Conservation (phyloP, 306 rosid species). For the Inga leiocalycina region DNA sequence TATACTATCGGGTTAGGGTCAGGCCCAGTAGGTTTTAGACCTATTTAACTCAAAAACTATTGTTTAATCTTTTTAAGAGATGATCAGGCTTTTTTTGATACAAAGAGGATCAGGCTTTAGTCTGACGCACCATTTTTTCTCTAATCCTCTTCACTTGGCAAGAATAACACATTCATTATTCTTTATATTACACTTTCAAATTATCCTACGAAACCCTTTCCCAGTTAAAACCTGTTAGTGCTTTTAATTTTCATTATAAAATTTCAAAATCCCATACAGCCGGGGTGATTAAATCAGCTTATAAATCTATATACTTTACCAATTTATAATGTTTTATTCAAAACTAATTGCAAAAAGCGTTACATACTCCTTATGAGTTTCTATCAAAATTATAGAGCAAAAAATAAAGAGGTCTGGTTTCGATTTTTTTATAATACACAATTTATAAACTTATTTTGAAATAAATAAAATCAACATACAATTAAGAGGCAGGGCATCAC, state of each 20-base stretch:
- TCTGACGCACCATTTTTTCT: background rate
- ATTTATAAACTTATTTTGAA: background rate
- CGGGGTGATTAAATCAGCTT: background rate
- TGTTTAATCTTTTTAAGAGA: background rate
- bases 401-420: background rate
- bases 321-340: background rate
- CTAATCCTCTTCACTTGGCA: background rate
- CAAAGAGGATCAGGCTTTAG: background rate
- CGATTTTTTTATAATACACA: background rate
- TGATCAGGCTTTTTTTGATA: no score
- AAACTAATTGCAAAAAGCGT: background rate
- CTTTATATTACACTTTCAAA: background rate
- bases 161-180: background rate
- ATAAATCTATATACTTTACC: background rate
- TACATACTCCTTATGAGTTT: background rate
- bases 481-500: background rate
- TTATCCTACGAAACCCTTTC: background rate
- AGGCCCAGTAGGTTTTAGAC: accelerated
- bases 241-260: background rate
- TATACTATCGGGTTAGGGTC: no score
- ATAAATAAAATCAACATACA: background rate
- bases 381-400: background rate
- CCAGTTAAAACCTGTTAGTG: no score
- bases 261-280: background rate
- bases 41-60: no score